A percentile compares a stretch with the other conserved stretches of the same genome.
phyloP scores from a whole-genome alignment of 176 grass and related monocot genomes.

The Melocanna baccifera region DNA sequence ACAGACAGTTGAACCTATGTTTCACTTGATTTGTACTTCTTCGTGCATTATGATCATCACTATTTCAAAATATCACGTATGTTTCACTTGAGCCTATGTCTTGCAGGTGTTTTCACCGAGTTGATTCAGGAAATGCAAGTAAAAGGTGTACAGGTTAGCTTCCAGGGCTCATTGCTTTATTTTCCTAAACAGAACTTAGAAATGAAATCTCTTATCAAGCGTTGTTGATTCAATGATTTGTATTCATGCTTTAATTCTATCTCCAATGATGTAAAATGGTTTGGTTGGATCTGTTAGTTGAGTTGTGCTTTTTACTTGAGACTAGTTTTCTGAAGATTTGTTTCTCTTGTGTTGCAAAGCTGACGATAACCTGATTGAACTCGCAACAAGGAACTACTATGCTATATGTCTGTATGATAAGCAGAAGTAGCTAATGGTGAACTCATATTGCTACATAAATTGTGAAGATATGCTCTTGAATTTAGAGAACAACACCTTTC shows the following conservation, averaged over 20 bases:
- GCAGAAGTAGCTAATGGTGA: background rate
- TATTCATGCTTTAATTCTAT: background rate
- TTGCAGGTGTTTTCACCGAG: conserved; percentile 92
- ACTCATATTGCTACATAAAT: background rate
- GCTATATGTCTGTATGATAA: background rate
- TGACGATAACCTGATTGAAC: background rate
- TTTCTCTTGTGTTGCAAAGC: background rate
- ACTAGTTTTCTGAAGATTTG: background rate
- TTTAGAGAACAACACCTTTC: background rate
- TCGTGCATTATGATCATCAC: background rate
- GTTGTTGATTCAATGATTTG: background rate
- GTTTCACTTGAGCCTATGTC: conserved; percentile 12
- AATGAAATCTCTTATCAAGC: background rate
- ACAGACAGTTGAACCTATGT: background rate
- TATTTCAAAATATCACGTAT: background rate
- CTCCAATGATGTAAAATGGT: background rate
- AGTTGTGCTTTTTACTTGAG: background rate
- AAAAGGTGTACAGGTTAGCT: conserved; percentile 90
- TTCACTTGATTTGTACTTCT: background rate
- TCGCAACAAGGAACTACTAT: background rate
- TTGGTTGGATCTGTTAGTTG: background rate
- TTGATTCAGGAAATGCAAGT: conserved; percentile 99
- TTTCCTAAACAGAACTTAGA: background rate
- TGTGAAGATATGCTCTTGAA: background rate
- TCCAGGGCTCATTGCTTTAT: conserved; percentile 2